Percentiles rank a stretch among this genome's conserved stretches.
Conservation (phyloP, 371 early-diverging fungal species). For the Circinella umbellata region DNA sequence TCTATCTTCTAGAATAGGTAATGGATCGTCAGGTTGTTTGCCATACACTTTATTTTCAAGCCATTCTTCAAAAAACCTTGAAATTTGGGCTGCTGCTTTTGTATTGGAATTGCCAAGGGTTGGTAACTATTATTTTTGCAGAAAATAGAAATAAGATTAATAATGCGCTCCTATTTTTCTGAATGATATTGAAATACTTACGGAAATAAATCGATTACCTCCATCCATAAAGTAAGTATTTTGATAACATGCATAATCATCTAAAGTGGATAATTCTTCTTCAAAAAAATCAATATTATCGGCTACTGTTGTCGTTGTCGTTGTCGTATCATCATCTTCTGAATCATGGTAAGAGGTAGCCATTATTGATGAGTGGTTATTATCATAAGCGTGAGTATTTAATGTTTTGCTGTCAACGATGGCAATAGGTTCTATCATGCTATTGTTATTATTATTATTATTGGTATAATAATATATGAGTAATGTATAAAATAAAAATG, state of each 20-base stretch:
- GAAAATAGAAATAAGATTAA: background rate
- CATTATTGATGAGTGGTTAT: background rate
- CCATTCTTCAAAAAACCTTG: conserved; percentile 42
- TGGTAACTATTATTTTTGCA: conserved; percentile 26
- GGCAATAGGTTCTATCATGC: conserved; percentile 8
- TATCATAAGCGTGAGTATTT: background rate
- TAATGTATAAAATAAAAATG: background rate
- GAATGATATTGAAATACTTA: conserved; percentile 11
- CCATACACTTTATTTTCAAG: conserved; percentile 28
- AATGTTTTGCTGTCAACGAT: background rate
- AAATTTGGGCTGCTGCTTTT: conserved; percentile 30
- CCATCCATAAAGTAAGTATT: conserved; percentile 48
- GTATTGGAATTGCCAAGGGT: conserved; percentile 30
- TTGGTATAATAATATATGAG: background rate
- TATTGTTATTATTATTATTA: background rate
- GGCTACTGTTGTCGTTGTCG: background rate
- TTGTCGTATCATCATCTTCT: conserved; percentile 14
- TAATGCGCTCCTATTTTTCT: background rate
- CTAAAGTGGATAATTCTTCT: conserved; percentile 1
- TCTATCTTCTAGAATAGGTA: conserved; percentile 38
- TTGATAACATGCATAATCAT: conserved; percentile 14
- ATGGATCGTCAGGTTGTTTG: conserved; percentile 16
- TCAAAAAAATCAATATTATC: conserved; percentile 10
- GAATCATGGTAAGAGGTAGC: conserved; percentile 14
- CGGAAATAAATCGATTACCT: conserved; percentile 38